Base-by-base conservation (phyloP, 2,329 filamentous ascomycete genomes). In the Stachybotrys chlorohalonatus region DNA sequence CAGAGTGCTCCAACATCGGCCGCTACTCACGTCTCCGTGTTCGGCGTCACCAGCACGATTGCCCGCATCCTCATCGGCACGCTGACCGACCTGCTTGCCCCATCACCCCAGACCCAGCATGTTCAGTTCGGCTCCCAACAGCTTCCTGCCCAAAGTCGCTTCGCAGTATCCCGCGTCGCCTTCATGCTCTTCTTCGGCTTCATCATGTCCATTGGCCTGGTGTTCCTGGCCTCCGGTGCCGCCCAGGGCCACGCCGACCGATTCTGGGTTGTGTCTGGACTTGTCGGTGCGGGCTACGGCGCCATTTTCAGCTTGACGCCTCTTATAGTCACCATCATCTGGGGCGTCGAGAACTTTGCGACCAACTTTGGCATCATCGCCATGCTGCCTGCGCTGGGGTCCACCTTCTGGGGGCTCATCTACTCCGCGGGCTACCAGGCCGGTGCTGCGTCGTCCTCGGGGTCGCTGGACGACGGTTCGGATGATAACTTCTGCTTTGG, bases 331-430 rank as follows among this genome's bases (percentile, higher is more conserved):
- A 90, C 86, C n/a, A 91, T 96, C 9, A 93, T 99, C 49, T 99
- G 94, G 94, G 94, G 94, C 31, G 91, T 96, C 0, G 92, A 97
- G 75, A 99, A 97, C 68, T 97, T 99, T 67, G 94, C 90, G 55
- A 99, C 94, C 0, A 97, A 99, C 64, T 99, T 93, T 85, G 94
- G 94, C 9, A 92, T 97, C 57, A 85, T 97, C 7, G 91, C 92
- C 47, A 94, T 95, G 77, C 85, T 93, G 55, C 94, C 94, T 3
- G 94, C 94, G 0, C 73, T 88, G 0, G 94, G 93, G 0, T 91
- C 93, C 0, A 90, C 90, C 0, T 79, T 96, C 36, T 99, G 93
- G 91, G 90, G 92, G 0, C 70, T 94, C 1, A 75, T 96, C n/a
- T 99, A 97, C 68, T 90, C 88, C 6, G 81, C 78, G 0, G 84